Evolutionary conservation across 306 rosid genomes (phyloP), one percentile per base, ranked within the genome.

Genomic region (Cyamopsis tetragonoloba): DNA sequence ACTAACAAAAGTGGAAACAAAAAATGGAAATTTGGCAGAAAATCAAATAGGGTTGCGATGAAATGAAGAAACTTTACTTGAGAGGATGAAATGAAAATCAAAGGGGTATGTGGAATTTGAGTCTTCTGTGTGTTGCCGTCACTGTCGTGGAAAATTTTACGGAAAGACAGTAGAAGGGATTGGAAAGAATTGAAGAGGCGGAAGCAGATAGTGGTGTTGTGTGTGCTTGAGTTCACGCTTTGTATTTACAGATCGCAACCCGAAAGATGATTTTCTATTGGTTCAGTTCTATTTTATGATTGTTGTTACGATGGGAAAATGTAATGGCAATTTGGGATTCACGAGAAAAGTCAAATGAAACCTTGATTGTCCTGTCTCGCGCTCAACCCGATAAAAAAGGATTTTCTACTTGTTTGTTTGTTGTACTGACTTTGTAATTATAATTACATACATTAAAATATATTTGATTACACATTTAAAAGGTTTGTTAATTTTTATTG

Each of bases 191-290:
- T 26, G 26, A 49, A 53, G n/a, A 60, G 26, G 10, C 17, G 41
- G 8, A 2, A 4, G 8, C 8, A 17, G 53, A 49, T n/a, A 23
- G 13, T 37, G 30, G n/a, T 22, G 51, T 7, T 17, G 47, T 31
- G 32, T 37, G 63, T 42, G 49, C 15, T 41, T 38, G 58, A 74
- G 51, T 62, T 47, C 74, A 67, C 51, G 73, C 68, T 72, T 7
- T 22, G 24, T 49, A n/a, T 56, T 66, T 62, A 15, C 11, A 46
- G 35, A 46, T 57, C 28, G 27, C 13, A 55, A 18, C 20, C 3
- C 43, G 2, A 27, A 66, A 38, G 4, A 11, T 13, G n/a, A 14
- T 1, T 6, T 46, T 31, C 44, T 41, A 62, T 69, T 69, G 72
- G 61, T 59, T 64, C 32, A 34, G 2, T 15, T 54, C 24, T 43